phyloP scores from a whole-genome alignment of 2,329 filamentous ascomycete genomes.

The Teratosphaeria zuluensis region DNA sequence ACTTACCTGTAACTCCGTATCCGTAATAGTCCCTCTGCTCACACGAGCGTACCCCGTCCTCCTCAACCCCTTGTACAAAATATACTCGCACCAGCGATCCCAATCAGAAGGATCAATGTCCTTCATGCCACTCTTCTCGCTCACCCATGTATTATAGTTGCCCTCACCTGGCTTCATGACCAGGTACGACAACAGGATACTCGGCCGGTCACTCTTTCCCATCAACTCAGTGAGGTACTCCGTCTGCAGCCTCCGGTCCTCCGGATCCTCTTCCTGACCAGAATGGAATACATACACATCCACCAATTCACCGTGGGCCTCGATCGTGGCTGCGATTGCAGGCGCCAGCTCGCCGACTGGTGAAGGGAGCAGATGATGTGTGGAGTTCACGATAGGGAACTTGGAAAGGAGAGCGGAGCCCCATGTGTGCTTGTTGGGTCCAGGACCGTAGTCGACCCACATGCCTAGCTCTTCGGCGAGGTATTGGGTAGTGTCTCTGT shows the following conservation, averaged over 20 bases:
- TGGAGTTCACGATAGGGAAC: constrained; percentile 94
- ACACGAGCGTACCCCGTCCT: constrained; percentile 84
- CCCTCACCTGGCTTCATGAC: constrained; percentile 84
- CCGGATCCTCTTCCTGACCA: constrained; percentile 90
- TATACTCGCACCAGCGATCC: constrained; percentile 99
- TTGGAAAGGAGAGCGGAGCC: constrained; percentile 86
- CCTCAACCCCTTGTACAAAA: constrained; percentile 81
- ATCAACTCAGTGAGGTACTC: constrained; percentile 82
- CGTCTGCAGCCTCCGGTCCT: constrained; percentile 78
- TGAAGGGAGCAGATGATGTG: constrained; percentile 86
- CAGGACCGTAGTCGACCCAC: constrained; percentile 96
- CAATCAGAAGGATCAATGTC: constrained; percentile 89
- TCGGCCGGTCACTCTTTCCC: constrained; percentile 68
- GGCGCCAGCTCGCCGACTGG: constrained; percentile 92
- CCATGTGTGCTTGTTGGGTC: constrained; percentile 99
- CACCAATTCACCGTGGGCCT: constrained; percentile 79
- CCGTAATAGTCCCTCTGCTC: constrained; percentile 82
- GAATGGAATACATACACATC: constrained; percentile 99
- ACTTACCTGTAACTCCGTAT: constrained; percentile 83
- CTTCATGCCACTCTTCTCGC: constrained; percentile 77
- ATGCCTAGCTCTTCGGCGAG: constrained; percentile 94
- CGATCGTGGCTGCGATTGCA: constrained; percentile 90
- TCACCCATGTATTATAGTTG: constrained; percentile 95
- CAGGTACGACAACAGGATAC: constrained; percentile 81
- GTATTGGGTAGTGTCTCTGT: constrained; percentile 90